Base-by-base conservation (phyloP, 495 filamentous ascomycete genomes). In the Echria macrotheca region DNA sequence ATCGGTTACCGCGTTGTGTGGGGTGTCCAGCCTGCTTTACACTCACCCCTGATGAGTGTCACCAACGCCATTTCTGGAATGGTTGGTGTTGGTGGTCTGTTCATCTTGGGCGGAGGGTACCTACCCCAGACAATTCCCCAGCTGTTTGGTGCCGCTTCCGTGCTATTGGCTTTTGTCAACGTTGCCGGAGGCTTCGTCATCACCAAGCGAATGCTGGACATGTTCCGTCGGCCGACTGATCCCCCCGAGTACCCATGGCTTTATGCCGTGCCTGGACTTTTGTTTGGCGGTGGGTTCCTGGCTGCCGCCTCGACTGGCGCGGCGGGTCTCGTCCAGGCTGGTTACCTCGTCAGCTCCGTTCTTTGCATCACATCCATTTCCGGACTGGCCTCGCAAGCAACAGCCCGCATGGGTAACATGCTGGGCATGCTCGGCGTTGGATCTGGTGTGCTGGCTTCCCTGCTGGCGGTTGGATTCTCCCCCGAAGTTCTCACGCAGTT, bases 201-300 rank as follows among this genome's bases (percentile, higher is more conserved):
- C 40, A 87, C 86, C 3, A 89, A 89, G 66, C 81, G 87, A 55
- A 91, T 91, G 87, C 74, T 91, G n/a, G 86, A 91, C 58, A 91
- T 91, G 87, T 91, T 91, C 63, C 85, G 84, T 50, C 79, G 82
- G 3, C 78, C 83, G 2, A 88, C 84, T 15, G 87, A 91, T 61
- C 87, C 85, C 35, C 80, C 84, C 1, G 87, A 91, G 58, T 91
- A 87, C 44, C 85, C 85, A 0, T 91, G 85, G 85, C 69, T 91
- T 0, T 91, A 88, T 63, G 84, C 79, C 1, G 71, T 91, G 43
- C 87, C 87, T 0, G 86, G 75, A 21, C 60, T 82, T 5, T 50
- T 90, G 3, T 91, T 91, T 54, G 82, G 81, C 7, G 87, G 85
- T 31, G 86, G 87, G 2, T 89, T 83, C 63, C 57, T 90, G 25